Evolutionary conservation across 108 stramenopile genomes (phyloP).

Genomic region (Seminavis robusta): DNA sequence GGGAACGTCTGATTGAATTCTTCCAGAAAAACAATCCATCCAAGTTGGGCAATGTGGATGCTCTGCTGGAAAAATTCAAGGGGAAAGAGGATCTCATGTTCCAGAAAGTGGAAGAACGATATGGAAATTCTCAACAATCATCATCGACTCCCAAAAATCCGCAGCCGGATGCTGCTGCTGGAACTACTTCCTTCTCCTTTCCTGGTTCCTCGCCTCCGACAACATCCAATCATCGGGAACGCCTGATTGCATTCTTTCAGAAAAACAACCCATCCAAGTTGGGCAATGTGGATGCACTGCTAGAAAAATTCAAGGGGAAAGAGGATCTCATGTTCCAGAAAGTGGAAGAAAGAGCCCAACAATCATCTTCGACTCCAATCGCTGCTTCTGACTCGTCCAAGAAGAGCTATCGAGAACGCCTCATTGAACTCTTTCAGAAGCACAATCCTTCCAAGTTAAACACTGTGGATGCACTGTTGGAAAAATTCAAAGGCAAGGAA

Average conservation of each 20-base stretch:
- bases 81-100: slow-evolving; percentile 67
- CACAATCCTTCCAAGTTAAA: slow-evolving; percentile 47
- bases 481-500: slow-evolving; percentile 52
- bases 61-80: slow-evolving; percentile 39
- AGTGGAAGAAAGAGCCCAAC: no score
- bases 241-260: slow-evolving; percentile 43
- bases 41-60: slow-evolving; percentile 39
- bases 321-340: slow-evolving; percentile 68
- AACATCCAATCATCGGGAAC: no score
- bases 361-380: no score
- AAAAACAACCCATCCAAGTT: slow-evolving; percentile 51
- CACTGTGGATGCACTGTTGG: slow-evolving; percentile 39
- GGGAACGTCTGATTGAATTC: slow-evolving; percentile 31
- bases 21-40: slow-evolving; percentile 48
- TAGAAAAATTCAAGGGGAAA: slow-evolving; percentile 43
- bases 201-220: no score
- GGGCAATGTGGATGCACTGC: slow-evolving; percentile 32
- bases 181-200: no score
- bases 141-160: no score
- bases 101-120: slow-evolving; percentile 45
- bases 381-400: no score
- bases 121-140: no score
- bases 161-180: no score
- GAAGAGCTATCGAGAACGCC: slow-evolving; percentile 19
- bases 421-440: slow-evolving; percentile 41